Evolutionary conservation across 768 basidiomycete species (phyloP), one percentile per base, ranked within the genome.

Genomic region (Arthromyces matolae): DNA sequence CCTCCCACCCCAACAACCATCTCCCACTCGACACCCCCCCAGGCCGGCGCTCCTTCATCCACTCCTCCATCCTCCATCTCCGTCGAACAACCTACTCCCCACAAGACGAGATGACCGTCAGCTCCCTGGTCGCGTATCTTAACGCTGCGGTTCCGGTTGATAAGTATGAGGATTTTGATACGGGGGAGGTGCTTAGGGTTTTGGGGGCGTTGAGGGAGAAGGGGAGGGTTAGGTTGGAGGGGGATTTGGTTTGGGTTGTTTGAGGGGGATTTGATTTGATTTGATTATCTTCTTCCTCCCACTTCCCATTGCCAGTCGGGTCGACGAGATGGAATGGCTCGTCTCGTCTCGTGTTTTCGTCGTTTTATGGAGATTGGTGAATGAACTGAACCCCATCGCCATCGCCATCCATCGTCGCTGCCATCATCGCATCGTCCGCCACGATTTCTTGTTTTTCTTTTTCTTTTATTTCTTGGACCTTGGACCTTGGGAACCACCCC

Each of bases 121-220:
- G 83, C 3, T 68, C 83, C 8, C 68, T 89, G 20, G 67, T 89
- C 27, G 75, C 81, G 3, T 87, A 86, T 62, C 72, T 89, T 47
- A 89, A 89, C 57, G 80, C 85, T 2, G 85, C 85, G 4, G 78
- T 89, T 69, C 87, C 87, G 3, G 71, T 70, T 22, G 86, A 88
- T 60, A 89, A 89, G 64, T 80, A 87, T 59, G 86, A 89, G 67
- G 86, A 89, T 53, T 89, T 86, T 52, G 86, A 89, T 63, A 86
- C 84, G 10, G 73, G 74, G 1, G 87, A 89, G 65, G 84, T 89
- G 14, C 75, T 74, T 5, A 71, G 71, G 39, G 73, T 72, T 3
- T 75, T 75, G 12, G 75, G 68, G 1, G 55, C 61, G 10, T 55
- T 81, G 40, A 69, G 74, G 31, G 79, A 77, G 23, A 67, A 68